phyloP scores from a whole-genome alignment of 441 rosid genomes.

The Adansonia madagascariensis region DNA sequence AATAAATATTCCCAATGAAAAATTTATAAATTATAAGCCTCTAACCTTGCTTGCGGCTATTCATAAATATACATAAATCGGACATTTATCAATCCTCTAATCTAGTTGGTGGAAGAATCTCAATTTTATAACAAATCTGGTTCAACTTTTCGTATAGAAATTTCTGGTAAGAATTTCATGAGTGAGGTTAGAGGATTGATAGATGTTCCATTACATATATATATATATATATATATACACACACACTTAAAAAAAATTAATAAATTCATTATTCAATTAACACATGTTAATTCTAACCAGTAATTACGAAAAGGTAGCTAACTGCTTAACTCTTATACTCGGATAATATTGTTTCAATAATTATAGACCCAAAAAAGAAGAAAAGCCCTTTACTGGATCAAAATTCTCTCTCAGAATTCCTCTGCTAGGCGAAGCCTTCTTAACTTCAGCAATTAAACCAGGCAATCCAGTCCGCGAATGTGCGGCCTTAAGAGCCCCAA shows the following conservation, averaged over 20 bases:
- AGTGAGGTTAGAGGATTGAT: background rate
- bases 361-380: background rate
- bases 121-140: background rate
- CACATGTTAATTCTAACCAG: background rate
- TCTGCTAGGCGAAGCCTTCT: constrained; percentile 98
- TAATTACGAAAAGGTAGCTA: background rate
- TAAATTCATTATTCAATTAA: background rate
- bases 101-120: background rate
- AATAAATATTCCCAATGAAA: background rate
- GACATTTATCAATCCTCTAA: background rate
- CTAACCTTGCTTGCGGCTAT: background rate
- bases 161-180: background rate
- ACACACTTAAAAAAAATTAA: background rate
- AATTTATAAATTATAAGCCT: background rate
- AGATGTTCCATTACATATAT: background rate
- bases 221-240: background rate
- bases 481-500: constrained; percentile 79
- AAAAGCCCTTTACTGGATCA: constrained; percentile 59
- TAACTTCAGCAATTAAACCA: constrained; percentile 94
- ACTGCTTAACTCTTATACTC: background rate
- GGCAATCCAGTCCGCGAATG: constrained; percentile 72
- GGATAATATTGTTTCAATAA: background rate
- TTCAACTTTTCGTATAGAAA: background rate
- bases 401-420: constrained; percentile 85
- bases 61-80: background rate